Conservation (phyloP, 169 alveolate genomes). For the Plasmodium chabaudi region DNA sequence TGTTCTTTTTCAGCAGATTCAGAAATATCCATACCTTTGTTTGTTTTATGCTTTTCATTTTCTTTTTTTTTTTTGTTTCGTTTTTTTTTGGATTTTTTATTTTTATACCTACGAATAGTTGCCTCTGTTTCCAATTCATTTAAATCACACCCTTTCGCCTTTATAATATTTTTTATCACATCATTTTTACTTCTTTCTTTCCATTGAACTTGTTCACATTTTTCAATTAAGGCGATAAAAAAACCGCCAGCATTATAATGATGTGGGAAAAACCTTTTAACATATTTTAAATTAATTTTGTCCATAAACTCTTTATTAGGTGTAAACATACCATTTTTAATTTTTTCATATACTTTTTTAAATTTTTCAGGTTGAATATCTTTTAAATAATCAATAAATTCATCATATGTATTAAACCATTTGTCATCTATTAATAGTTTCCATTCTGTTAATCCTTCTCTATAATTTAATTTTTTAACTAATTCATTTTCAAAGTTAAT, state of each 20-base stretch:
- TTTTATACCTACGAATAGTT: conserved; percentile 16
- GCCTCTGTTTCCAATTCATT: background rate
- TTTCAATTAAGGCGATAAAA: conserved; percentile 88
- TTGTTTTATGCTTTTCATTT: background rate
- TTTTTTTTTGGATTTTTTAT: conserved; percentile 23
- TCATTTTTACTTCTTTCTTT: conserved; percentile 53
- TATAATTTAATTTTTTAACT: conserved; percentile 79
- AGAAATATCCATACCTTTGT: background rate
- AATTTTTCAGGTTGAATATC: conserved; percentile 11
- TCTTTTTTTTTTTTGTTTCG: conserved; percentile 26
- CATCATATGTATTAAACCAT: conserved; percentile 75
- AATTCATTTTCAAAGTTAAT: conserved; percentile 86
- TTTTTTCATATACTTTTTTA: conserved; percentile 74
- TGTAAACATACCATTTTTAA: conserved; percentile 80
- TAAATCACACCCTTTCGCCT: background rate
- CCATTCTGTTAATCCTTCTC: conserved; percentile 85
- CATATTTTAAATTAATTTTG: conserved; percentile 79
- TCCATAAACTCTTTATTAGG: conserved; percentile 73
- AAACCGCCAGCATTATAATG: conserved; percentile 96
- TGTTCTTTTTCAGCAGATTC: background rate
- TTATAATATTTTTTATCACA: background rate
- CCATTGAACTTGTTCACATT: conserved; percentile 64
- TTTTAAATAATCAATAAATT: conserved; percentile 53
- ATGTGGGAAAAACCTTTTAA: conserved; percentile 95
- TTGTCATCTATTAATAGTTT: conserved; percentile 78